Conservation (phyloP, 225 moss, liverwort and hornwort genomes). For the Bryoerythrophyllum caledonicum region DNA sequence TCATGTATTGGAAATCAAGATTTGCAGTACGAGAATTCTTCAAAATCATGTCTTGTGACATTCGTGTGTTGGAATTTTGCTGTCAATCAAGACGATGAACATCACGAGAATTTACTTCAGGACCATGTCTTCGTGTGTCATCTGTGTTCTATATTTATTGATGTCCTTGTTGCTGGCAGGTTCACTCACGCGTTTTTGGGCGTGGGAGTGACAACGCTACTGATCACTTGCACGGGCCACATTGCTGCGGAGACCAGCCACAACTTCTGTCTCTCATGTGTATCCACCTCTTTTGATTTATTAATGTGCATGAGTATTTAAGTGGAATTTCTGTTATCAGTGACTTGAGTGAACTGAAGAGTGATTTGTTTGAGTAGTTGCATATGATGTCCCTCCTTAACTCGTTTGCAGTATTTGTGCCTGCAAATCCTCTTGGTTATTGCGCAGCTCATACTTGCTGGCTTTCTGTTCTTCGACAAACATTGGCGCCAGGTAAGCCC, state of each 20-base stretch:
- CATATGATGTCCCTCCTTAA: conserved; percentile 38
- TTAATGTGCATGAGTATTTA: neutral
- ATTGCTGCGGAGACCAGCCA: conserved; percentile 91
- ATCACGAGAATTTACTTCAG: too few relatives aligned
- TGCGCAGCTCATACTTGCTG: conserved; percentile 53
- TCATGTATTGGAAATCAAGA: neutral
- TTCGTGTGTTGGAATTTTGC: neutral
- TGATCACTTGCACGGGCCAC: conserved; percentile 78
- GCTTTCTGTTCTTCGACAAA: conserved; percentile 61
- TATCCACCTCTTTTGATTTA: conserved; percentile 46
- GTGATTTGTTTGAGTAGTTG: neutral
- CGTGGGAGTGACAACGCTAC: conserved; percentile 64
- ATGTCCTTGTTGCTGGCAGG: conserved; percentile 46
- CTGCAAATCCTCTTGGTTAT: conserved; percentile 51
- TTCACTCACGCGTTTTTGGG: conserved; percentile 87
- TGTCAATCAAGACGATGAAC: neutral
- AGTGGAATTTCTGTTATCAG: neutral
- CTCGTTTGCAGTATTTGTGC: conserved; percentile 47
- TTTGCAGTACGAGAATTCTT: neutral
- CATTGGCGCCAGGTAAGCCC: conserved; percentile 51
- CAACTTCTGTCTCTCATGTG: conserved; percentile 83
- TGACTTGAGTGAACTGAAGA: neutral
- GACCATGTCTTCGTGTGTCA: neutral
- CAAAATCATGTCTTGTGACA: neutral
- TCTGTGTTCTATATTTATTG: neutral